Percentiles rank a stretch among this genome's conserved stretches.
phyloP scores from a whole-genome alignment of 2,329 filamentous ascomycete genomes.

The Epichloe elymi region DNA sequence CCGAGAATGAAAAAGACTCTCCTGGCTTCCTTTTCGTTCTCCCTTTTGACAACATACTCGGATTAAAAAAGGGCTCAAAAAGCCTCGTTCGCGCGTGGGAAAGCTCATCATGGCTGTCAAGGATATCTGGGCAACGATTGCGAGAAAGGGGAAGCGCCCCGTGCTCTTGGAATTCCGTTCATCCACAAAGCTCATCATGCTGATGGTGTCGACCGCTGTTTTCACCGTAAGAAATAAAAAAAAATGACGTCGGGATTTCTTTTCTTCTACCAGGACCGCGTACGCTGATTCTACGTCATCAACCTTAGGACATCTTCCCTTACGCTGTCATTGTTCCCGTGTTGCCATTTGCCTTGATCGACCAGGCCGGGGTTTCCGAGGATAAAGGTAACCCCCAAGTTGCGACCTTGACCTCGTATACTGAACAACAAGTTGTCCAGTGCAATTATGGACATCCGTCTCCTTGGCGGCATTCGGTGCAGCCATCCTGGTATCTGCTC shows the following conservation, averaged over 20 bases:
- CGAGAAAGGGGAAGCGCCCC: conserved; percentile 13
- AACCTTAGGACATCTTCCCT: conserved; percentile 20
- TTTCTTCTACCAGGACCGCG: neutral
- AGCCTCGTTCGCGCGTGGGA: conserved; percentile 3
- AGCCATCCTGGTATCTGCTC: conserved; percentile 17
- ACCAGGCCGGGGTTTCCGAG: conserved; percentile 13
- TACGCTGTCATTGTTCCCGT: conserved; percentile 23
- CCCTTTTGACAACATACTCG: neutral
- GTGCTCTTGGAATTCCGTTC: conserved; percentile 17
- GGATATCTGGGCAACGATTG: conserved; percentile 6
- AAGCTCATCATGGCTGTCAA: conserved; percentile 8
- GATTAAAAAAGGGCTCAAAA: neutral
- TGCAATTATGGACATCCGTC: conserved; percentile 24
- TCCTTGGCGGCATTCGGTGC: conserved; percentile 21
- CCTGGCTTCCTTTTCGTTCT: neutral
- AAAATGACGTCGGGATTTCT: neutral
- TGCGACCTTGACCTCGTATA: neutral
- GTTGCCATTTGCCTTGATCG: conserved; percentile 18
- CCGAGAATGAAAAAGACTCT: neutral
- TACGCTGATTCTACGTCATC: neutral
- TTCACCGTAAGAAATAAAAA: conserved; percentile 15
- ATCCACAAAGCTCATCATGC: conserved; percentile 19
- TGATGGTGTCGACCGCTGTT: conserved; percentile 20
- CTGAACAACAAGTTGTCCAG: conserved; percentile 2
- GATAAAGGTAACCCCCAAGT: conserved; percentile 8